Evolutionary conservation across 306 rosid species (phyloP), one percentile per base, ranked within the genome.

Genomic region (Luffa aegyptiaca): DNA sequence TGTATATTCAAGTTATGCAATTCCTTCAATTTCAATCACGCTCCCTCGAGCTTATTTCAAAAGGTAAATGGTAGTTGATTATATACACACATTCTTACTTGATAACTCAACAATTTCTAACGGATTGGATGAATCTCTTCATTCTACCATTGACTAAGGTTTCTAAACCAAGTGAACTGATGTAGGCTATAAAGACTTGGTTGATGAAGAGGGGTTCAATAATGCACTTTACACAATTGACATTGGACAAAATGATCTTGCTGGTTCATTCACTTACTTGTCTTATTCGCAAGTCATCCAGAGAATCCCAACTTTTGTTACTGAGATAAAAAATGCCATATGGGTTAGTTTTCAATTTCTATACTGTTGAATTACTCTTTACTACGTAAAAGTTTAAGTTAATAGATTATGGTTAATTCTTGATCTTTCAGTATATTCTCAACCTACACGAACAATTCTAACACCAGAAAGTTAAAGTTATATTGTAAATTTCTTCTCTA

Each of bases 241-340:
- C 81, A 83, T 75, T 39, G 86, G 86, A 75, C 86, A 83, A 75
- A 83, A 83, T 65, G 86, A 80, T 64, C 72, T 83, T 33, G 83
- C 83, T 80, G 81, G 36, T 16, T 57, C 83, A 12, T 76, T 83
- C 65, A n/a, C 69, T 66, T 75, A 80, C 55, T 74, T 83, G 49
- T 56, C 86, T 55, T 80, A 75, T 53, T 53, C 44, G 18, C 83
- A 80, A 83, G 81, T 83, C 57, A 57, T 83, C 1, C 62, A 83
- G 17, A 45, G 41, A 63, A 83, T 83, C 55, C 86, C 86, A 20
- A 75, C 86, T 44, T 83, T 79, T 61, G 53, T 83, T 57, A 16
- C 61, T 37, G 83, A 80, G 49, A 80, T 80, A 70, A 81, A 12
- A 83, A 63, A 58, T 76, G 82, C 86, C 20, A 75, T 83, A 57